Evolutionary conservation across 768 basidiomycete genomes (phyloP).

Genomic region (Boletus reticulatus): DNA sequence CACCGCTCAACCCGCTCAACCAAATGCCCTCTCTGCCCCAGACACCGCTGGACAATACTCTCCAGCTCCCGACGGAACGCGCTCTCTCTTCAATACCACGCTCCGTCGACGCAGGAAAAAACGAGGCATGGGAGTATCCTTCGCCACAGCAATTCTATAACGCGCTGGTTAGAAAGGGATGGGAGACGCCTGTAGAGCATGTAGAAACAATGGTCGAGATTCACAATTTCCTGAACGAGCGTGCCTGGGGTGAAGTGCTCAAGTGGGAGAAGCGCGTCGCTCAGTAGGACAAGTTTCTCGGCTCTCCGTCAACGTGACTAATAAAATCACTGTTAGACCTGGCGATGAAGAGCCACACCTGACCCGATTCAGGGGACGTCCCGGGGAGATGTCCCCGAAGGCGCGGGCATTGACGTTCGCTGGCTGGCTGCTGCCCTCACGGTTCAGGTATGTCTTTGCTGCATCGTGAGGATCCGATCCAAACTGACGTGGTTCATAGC

Average conservation of each 20-base stretch:
- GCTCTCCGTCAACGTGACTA: background rate
- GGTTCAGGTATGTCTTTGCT: slow-evolving; percentile 71
- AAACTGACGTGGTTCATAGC: slow-evolving; percentile 40
- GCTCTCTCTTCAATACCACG: slow-evolving; percentile 86
- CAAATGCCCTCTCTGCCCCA: slow-evolving; percentile 88
- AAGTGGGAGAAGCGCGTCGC: slow-evolving; percentile 79
- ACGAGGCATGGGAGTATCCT: slow-evolving; percentile 85
- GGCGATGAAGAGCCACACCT: slow-evolving; percentile 65
- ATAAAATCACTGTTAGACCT: slow-evolving; percentile 35
- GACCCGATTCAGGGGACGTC: slow-evolving; percentile 82
- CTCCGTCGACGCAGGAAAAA: slow-evolving; percentile 30
- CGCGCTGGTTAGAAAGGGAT: slow-evolving; percentile 92
- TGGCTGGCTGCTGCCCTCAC: slow-evolving; percentile 84
- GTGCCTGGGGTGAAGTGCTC: slow-evolving; percentile 92
- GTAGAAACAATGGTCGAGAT: slow-evolving; percentile 97
- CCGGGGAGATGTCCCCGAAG: slow-evolving; percentile 93
- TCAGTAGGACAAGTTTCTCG: slow-evolving; percentile 14
- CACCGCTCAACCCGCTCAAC: slow-evolving; percentile 65
- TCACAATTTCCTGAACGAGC: slow-evolving; percentile 96
- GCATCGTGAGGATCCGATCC: too few relatives aligned
- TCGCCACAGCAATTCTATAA: slow-evolving; percentile 98
- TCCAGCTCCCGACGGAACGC: slow-evolving; percentile 69
- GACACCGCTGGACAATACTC: slow-evolving; percentile 50
- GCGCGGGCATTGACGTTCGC: slow-evolving; percentile 84
- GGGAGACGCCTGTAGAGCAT: slow-evolving; percentile 96